Evolutionary conservation across 352 stramenopile species (phyloP), one percentile per base, ranked within the genome.

Genomic region (Phytophthora citricola): DNA sequence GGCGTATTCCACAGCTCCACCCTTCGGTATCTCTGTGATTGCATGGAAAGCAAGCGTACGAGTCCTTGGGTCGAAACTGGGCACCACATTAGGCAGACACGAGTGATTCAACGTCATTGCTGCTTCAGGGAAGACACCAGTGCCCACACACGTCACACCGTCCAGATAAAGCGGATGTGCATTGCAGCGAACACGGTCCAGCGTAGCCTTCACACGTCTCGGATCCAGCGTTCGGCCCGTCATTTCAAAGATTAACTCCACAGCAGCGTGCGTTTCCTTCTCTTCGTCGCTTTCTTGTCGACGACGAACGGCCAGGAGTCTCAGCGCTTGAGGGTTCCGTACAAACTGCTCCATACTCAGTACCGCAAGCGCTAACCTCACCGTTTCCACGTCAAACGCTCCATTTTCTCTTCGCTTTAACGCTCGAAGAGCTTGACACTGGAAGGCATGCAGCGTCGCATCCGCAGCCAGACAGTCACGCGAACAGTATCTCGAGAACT

Each of bases 81-180:
- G 63, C 15, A 72, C 64, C 36, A 91, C 79, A 58, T 89, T 91
- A 20, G 84, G 84, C 2, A 69, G 14, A 58, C 84, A 92, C 52
- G 81, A 89, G 60, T 92, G 81, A 58, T 92, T 90, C 44, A 92
- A 55, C 12, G 75, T 65, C 81, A 91, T 91, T 8, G 84, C 79
- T 22, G 81, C 84, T 29, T 90, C 79, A 0, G 81, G 83, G 54
- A 92, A 90, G 11, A 92, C n/a, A 0, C 83, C 83, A 5, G 84
- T 46, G 22, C 79, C 81, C 8, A 78, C 74, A 52, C 73, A 75
- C 5, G 58, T 56, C 31, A 71, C 47, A 11, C 79, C 78, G 48
- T 88, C 69, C 12, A 87, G 15, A 41, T 65, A 68, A 11, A 92
- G 51, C 32, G 83, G 77, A 59, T 92, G 81, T 5, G 79, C 79